A percentile compares a stretch with the other conserved stretches of the same genome.
Evolutionary conservation across 352 stramenopile genomes (phyloP).

Genomic region (Pythium aphanidermatum): DNA sequence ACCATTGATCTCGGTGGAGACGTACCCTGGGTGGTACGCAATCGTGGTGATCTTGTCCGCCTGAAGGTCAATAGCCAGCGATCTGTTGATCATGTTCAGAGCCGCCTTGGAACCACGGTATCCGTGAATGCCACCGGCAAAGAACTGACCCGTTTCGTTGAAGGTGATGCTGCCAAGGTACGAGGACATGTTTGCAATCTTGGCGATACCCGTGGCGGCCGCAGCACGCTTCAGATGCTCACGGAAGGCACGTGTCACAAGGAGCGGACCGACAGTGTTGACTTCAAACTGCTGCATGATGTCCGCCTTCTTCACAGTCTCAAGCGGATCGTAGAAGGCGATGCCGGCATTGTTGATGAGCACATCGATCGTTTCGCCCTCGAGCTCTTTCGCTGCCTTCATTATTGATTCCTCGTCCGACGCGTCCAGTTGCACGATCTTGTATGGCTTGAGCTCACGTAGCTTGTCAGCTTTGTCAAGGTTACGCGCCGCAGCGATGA

Average conservation of each 20-base stretch:
- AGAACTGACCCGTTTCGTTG: constrained; percentile 6
- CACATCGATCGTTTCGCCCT: constrained; percentile 22
- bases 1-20: constrained; percentile 22
- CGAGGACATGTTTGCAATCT: constrained; percentile 20
- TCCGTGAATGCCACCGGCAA: constrained; percentile 20
- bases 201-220: constrained; percentile 3
- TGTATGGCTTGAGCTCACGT: constrained; percentile 7
- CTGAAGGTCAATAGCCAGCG: constrained; percentile 17
- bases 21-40: constrained; percentile 16
- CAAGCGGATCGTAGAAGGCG: background rate
- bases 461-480: constrained; percentile 19
- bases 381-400: constrained; percentile 6
- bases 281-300: constrained; percentile 28
- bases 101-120: constrained; percentile 44
- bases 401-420: constrained; percentile 19
- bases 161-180: constrained; percentile 6
- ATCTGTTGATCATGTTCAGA: constrained; percentile 31
- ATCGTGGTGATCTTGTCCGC: constrained; percentile 8
- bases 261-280: constrained; percentile 28
- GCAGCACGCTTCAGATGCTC: constrained; percentile 13
- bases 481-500: constrained; percentile 29
- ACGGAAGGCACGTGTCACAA: constrained; percentile 26
- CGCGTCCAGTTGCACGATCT: constrained; percentile 19
- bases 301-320: constrained; percentile 5
- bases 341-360: constrained; percentile 40